Conservation (phyloP, 2,329 filamentous ascomycete genomes). For the Aspergillus melleus region DNA sequence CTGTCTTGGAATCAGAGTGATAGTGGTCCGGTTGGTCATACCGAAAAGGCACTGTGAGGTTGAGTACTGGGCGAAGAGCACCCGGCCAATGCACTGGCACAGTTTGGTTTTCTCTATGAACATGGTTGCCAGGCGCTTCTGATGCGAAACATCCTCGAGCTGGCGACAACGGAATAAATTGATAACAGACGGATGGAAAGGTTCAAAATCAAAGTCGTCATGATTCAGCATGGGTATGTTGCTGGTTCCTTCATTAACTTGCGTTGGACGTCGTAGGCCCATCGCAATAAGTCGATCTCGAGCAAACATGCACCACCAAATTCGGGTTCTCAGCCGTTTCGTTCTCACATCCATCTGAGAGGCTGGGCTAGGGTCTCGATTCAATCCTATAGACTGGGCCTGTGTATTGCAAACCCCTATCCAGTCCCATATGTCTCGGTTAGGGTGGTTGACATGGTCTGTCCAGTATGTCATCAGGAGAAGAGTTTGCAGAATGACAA, state of each 20-base stretch:
- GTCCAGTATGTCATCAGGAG: conserved; percentile 94
- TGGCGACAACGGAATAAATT: conserved; percentile 67
- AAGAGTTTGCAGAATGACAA: conserved; percentile 78
- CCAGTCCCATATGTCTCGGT: conserved; percentile 63
- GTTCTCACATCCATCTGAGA: conserved; percentile 18
- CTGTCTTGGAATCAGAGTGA: conserved; percentile 84
- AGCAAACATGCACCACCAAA: conserved; percentile 96
- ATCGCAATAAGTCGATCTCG: conserved; percentile 84
- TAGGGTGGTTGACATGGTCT: conserved; percentile 78
- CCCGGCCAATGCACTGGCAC: conserved; percentile 80
- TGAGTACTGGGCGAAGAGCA: conserved; percentile 83
- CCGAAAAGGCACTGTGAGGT: conserved; percentile 75
- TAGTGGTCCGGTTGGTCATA: conserved; percentile 65
- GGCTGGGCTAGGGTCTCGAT: conserved; percentile 16
- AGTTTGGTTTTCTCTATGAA: conserved; percentile 87
- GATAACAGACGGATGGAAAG: conserved; percentile 64
- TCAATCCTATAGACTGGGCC: conserved; percentile 24
- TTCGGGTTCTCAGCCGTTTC: conserved; percentile 73
- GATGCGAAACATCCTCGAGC: conserved; percentile 67
- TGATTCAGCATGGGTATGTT: conserved; percentile 84
- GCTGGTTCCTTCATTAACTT: conserved; percentile 87
- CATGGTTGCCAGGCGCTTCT: conserved; percentile 75
- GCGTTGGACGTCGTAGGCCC: conserved; percentile 82
- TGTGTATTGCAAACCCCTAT: conserved; percentile 26
- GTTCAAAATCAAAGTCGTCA: conserved; percentile 74